A percentile compares a stretch with the other conserved stretches of the same genome.
phyloP scores from a whole-genome alignment of 164 flowering plant genomes.

The Aristolochia californica region DNA sequence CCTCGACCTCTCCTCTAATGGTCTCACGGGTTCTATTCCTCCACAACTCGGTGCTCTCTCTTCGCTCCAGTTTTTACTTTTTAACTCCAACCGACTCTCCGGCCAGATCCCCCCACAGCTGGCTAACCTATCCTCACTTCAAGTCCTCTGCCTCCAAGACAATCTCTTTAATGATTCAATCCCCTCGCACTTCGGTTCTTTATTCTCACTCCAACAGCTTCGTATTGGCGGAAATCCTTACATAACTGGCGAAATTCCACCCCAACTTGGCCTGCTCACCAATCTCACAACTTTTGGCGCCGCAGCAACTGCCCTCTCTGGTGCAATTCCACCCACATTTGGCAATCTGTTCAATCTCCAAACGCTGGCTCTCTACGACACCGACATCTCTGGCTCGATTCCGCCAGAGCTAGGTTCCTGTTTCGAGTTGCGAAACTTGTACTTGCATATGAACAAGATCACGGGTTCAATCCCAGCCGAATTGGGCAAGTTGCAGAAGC shows the following conservation, averaged over 20 bases:
- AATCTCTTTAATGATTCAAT: slow-evolving; percentile 74
- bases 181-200: slow-evolving; percentile 58
- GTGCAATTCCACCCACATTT: slow-evolving; percentile 60
- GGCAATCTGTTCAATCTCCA: slow-evolving; percentile 68
- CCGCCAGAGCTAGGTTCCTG: slow-evolving; percentile 75
- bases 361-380: slow-evolving; percentile 75
- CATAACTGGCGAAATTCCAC: slow-evolving; percentile 62
- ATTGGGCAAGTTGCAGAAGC: slow-evolving; percentile 68
- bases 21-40: slow-evolving; percentile 66
- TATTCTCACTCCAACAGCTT: slow-evolving; percentile 63
- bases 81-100: slow-evolving; percentile 58
- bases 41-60: slow-evolving; percentile 48
- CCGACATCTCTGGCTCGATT: slow-evolving; percentile 61
- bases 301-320: slow-evolving; percentile 78
- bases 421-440: slow-evolving; percentile 67
- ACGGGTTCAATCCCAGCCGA: slow-evolving; percentile 69
- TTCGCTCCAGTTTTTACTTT: slow-evolving; percentile 60
- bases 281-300: slow-evolving; percentile 81
- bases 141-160: slow-evolving; percentile 78
- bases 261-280: slow-evolving; percentile 52
- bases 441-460: slow-evolving; percentile 80
- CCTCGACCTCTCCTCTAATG: slow-evolving; percentile 76
- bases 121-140: slow-evolving; percentile 57
- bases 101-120: slow-evolving; percentile 61
- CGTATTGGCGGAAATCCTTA: slow-evolving; percentile 82